Evolutionary conservation across 2,329 filamentous ascomycete species (phyloP), one percentile per base, ranked within the genome.

Genomic region (Aspergillus costaricaensis): DNA sequence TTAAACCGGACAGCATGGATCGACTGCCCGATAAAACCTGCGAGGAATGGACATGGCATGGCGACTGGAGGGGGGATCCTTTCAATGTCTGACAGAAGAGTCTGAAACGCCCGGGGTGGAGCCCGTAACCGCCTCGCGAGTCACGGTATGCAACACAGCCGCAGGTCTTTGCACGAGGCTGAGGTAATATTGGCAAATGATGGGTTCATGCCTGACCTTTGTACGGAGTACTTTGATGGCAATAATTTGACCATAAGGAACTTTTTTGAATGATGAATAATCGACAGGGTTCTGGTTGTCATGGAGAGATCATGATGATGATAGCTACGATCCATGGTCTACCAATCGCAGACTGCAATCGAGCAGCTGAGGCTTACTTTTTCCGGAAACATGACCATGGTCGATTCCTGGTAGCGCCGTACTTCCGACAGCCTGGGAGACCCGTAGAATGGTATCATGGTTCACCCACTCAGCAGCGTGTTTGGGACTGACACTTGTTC

Each of bases 61-160:
- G 49, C 38, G 47, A 58, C 44, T n/a, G 43, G 44, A n/a, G 32
- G 55, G 10, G 32, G 17, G 19, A 19, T 39, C 38, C 7, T 59
- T 36, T 44, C 44, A 47, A 47, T 54, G 52, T 52, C 54, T 47
- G 53, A 58, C 58, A 58, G 39, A 52, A 50, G 44, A 59, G 57
- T 59, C 58, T 64, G 65, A 66, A 66, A 66, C 65, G 55, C 59
- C 58, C 61, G 47, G 52, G 53, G 64, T 65, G 63, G 64, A 63
- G 55, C 57, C 48, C 43, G 30, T 54, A 30, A 51, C 59, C 54
- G 62, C 59, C 62, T 55, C 53, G 60, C 53, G 23, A 48, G 21
- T 48, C 44, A 57, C 36, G 27, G 55, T 36, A 49, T 49, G 36
- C 43, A 39, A 51, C 64, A 60, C 57, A 49, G 62, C 58, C 62